A percentile compares a stretch with the other conserved stretches of the same genome.
Conservation (phyloP, 768 basidiomycete species). For the Gloeostereum incarnatum region DNA sequence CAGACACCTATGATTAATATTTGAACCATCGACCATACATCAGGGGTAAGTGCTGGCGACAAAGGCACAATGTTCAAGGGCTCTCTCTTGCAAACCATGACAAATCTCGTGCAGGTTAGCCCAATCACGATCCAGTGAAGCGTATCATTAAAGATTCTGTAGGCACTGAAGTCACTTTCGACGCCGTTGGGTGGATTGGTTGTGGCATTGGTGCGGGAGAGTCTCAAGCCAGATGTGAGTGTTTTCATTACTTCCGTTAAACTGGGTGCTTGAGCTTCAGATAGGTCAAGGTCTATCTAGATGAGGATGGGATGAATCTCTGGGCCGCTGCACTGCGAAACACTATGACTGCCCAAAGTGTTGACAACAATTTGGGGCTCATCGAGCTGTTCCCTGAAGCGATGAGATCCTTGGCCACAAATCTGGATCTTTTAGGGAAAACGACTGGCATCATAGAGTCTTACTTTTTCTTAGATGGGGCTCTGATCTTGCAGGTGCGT, state of each 20-base stretch:
- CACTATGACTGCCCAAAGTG: constrained; percentile 38
- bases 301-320: constrained; percentile 68
- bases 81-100: constrained; percentile 59
- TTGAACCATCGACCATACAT: constrained; percentile 6
- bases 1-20: constrained; percentile 8
- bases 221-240: constrained; percentile 47
- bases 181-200: constrained; percentile 43
- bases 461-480: constrained; percentile 68
- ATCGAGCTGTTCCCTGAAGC: constrained; percentile 59
- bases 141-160: not conserved
- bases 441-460: constrained; percentile 63
- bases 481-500: constrained; percentile 52
- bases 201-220: constrained; percentile 56
- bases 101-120: constrained; percentile 58
- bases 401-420: constrained; percentile 50
- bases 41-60: constrained; percentile 64
- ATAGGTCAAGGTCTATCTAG: constrained; percentile 60
- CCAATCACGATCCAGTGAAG: not conserved
- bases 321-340: constrained; percentile 71
- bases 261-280: constrained; percentile 7
- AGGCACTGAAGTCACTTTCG: constrained; percentile 66
- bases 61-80: constrained; percentile 67
- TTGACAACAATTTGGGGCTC: constrained; percentile 40
- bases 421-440: constrained; percentile 68
- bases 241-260: not conserved